phyloP scores from a whole-genome alignment of 495 filamentous ascomycete species.

The Jackrogersella minutella region DNA sequence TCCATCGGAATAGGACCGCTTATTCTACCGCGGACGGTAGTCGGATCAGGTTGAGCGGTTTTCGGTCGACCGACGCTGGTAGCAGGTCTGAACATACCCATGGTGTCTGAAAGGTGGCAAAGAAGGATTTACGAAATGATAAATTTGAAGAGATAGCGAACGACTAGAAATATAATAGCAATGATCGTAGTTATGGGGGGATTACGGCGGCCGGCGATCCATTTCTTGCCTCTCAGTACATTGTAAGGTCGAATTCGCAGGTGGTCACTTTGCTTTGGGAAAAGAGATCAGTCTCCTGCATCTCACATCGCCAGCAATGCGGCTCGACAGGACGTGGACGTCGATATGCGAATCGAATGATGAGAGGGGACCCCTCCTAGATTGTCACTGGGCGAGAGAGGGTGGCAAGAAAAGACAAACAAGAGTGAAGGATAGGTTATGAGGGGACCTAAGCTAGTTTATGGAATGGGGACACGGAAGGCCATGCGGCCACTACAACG shows the following conservation, averaged over 20 bases:
- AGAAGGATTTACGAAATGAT: constrained; percentile 21
- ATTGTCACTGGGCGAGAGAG: constrained; percentile 27
- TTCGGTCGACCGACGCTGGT: constrained; percentile 52
- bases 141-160: constrained; percentile 26
- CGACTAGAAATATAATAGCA: constrained; percentile 28
- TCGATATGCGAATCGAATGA: constrained; percentile 38
- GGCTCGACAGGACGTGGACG: constrained; percentile 35
- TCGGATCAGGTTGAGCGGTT: constrained; percentile 45
- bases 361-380: constrained; percentile 11
- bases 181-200: constrained; percentile 27
- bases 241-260: constrained; percentile 15
- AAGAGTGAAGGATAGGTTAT: constrained; percentile 32
- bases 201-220: constrained; percentile 36
- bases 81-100: constrained; percentile 51
- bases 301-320: constrained; percentile 48
- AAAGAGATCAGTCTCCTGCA: constrained; percentile 27
- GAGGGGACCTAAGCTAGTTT: constrained; percentile 29
- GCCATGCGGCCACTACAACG: constrained; percentile 27
- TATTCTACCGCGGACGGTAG: constrained; percentile 59
- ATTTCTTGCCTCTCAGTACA: constrained; percentile 27
- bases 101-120: constrained; percentile 10
- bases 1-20: constrained; percentile 62
- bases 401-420: constrained; percentile 30
- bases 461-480: constrained; percentile 24
- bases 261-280: constrained; percentile 25